phyloP scores from a whole-genome alignment of 2,329 filamentous ascomycete genomes.

The Pseudogymnoascus sp. region DNA sequence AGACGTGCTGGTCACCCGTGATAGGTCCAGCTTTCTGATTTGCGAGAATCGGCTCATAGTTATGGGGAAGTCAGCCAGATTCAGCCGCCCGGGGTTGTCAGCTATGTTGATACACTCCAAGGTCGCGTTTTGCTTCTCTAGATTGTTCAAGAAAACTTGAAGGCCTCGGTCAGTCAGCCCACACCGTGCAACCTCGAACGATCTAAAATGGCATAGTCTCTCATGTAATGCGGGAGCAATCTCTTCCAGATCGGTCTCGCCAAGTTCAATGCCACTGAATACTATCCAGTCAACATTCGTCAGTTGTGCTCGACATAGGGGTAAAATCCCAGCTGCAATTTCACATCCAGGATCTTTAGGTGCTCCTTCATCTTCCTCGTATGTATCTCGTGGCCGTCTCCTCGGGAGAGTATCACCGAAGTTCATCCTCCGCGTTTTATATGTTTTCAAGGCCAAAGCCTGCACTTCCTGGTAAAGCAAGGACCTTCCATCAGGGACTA shows the following conservation, averaged over 20 bases:
- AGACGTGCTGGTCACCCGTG: constrained; percentile 57
- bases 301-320: constrained; percentile 58
- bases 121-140: constrained; percentile 59
- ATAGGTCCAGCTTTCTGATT: constrained; percentile 60
- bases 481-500: constrained; percentile 36
- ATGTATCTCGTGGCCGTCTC: constrained; percentile 40
- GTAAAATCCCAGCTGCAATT: constrained; percentile 63
- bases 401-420: constrained; percentile 57
- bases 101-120: constrained; percentile 63
- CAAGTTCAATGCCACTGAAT: constrained; percentile 62
- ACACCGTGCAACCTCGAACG: constrained; percentile 61
- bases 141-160: constrained; percentile 56
- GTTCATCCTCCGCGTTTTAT: constrained; percentile 55
- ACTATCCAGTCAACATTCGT: constrained; percentile 68
- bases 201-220: constrained; percentile 57
- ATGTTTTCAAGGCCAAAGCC: constrained; percentile 60
- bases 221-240: constrained; percentile 61
- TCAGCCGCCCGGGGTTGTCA: constrained; percentile 58
- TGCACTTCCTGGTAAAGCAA: constrained; percentile 63
- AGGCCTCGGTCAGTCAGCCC: constrained; percentile 52
- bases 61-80: constrained; percentile 57
- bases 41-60: constrained; percentile 62
- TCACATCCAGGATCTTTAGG: constrained; percentile 59
- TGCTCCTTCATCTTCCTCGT: constrained; percentile 40
- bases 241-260: constrained; percentile 63